A percentile compares a stretch with the other conserved stretches of the same genome.
Conservation (phyloP, 345 rosid species). For the Anastatica hierochuntica region DNA sequence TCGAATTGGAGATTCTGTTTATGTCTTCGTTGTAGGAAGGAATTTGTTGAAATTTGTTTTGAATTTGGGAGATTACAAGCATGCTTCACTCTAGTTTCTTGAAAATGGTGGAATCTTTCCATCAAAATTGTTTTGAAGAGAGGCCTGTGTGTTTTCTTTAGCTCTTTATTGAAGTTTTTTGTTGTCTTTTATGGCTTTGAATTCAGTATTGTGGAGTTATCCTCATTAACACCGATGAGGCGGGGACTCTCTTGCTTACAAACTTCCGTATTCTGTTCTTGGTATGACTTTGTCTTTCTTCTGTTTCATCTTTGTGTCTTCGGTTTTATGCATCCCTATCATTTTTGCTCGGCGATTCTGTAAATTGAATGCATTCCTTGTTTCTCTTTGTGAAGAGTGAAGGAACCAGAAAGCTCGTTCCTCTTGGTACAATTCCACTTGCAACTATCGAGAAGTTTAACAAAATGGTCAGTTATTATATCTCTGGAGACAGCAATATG, state of each 20-base stretch:
- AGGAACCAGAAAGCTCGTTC: constrained; percentile 58
- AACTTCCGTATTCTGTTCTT: constrained; percentile 87
- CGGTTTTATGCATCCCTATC: background rate
- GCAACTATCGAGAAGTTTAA: constrained; percentile 82
- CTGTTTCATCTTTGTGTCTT: too few relatives aligned
- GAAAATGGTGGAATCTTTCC: background rate
- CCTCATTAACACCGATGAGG: constrained; percentile 81
- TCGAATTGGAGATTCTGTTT: too few relatives aligned
- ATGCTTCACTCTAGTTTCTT: background rate
- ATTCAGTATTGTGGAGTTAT: constrained; percentile 81
- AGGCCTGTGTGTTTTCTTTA: too few relatives aligned
- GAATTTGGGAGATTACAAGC: background rate
- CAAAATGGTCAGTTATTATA: constrained; percentile 54
- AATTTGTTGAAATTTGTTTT: background rate
- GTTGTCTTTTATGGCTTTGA: constrained; percentile 4
- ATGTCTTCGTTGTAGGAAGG: too few relatives aligned
- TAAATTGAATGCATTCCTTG: background rate
- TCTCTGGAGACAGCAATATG: constrained; percentile 1
- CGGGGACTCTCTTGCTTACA: constrained; percentile 83
- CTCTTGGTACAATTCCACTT: constrained; percentile 79
- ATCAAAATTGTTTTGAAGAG: background rate
- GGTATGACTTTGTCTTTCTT: constrained; percentile 39
- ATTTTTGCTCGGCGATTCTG: background rate
- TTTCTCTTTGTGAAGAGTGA: constrained; percentile 46
- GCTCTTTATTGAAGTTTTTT: background rate